A percentile compares a stretch with the other conserved stretches of the same genome.
These are phyloP conservation scores for Parmales sp. DNA, from an alignment of 108 stramenopile genomes.

Conservation along the genomic window DNA sequence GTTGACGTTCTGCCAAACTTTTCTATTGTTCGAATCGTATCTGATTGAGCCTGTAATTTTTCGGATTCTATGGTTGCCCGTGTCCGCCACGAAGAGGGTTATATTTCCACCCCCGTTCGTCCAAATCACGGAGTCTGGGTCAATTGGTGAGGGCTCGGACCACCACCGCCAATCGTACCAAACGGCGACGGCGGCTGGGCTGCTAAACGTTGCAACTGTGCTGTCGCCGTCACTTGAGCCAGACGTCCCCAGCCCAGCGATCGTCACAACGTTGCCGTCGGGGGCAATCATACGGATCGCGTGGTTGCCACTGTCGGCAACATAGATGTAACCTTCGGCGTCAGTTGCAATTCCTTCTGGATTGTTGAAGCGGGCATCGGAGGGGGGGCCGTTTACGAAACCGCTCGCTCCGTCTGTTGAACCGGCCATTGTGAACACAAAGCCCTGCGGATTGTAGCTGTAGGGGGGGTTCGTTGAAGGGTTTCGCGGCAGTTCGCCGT, in stretches of 20 bases:
- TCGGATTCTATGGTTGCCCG: slow-evolving; percentile 65
- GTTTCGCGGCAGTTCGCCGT: slow-evolving; percentile 22
- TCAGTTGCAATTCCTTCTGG: slow-evolving; percentile 68
- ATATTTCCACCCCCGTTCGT: slow-evolving; percentile 29
- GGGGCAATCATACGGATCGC: slow-evolving; percentile 52
- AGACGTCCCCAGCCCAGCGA: slow-evolving; percentile 48
- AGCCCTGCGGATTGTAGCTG: slow-evolving; percentile 34
- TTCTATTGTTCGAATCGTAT: slow-evolving; percentile 23
- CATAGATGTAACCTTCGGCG: slow-evolving; percentile 65
- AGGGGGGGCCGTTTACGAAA: slow-evolving; percentile 44
- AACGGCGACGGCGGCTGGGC: slow-evolving; percentile 52
- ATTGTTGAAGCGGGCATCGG: slow-evolving; percentile 47
- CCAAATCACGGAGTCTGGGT: slow-evolving; percentile 33
- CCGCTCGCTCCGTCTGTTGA: slow-evolving; percentile 37
- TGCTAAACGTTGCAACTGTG: slow-evolving; percentile 43
- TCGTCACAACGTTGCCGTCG: slow-evolving; percentile 43
- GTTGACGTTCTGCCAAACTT: slow-evolving; percentile 33
- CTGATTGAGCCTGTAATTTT: slow-evolving; percentile 31
- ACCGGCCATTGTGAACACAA: slow-evolving; percentile 42
- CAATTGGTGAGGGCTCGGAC: slow-evolving; percentile 25
- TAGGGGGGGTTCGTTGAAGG: slow-evolving; percentile 11
- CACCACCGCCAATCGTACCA: slow-evolving; percentile 52
- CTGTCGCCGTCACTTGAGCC: slow-evolving; percentile 23
- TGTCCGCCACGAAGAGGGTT: slow-evolving; percentile 54
- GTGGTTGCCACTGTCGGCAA: slow-evolving; percentile 79